phyloP scores from a whole-genome alignment of 2,329 filamentous ascomycete species.

The Pseudopyricularia cyperi region DNA sequence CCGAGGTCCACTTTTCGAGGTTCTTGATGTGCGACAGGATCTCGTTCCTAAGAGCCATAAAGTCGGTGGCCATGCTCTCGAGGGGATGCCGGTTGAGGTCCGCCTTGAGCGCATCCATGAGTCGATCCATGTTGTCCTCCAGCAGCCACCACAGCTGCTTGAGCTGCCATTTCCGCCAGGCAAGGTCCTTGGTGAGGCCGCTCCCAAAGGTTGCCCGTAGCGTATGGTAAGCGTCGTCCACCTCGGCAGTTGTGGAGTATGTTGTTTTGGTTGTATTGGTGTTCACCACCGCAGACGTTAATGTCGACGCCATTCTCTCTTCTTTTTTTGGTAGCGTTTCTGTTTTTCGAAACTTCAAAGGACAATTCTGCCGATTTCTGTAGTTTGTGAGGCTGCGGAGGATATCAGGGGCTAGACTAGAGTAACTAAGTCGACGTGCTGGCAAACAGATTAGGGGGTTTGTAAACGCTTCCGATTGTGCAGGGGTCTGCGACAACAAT shows the following conservation, averaged over 20 bases:
- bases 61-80: conserved; percentile 19
- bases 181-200: background rate
- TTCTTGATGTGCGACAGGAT: conserved; percentile 21
- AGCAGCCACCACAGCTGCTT: conserved; percentile 21
- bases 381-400: too few relatives aligned
- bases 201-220: background rate
- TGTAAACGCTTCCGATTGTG: too few relatives aligned
- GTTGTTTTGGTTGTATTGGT: background rate
- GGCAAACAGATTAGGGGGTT: too few relatives aligned
- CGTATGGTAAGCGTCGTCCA: background rate
- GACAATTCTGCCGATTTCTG: too few relatives aligned
- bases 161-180: background rate
- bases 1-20: conserved; percentile 25
- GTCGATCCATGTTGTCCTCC: conserved; percentile 21
- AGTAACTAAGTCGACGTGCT: too few relatives aligned
- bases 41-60: conserved; percentile 18
- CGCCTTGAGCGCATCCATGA: conserved; percentile 17
- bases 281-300: background rate
- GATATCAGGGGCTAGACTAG: too few relatives aligned
- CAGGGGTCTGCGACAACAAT: too few relatives aligned
- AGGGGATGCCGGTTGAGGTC: conserved; percentile 21
- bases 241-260: background rate
- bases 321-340: background rate
- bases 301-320: background rate
- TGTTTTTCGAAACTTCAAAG: too few relatives aligned